Base-by-base conservation (phyloP, 257 asterid genomes). In the Knoxia roxburghii region DNA sequence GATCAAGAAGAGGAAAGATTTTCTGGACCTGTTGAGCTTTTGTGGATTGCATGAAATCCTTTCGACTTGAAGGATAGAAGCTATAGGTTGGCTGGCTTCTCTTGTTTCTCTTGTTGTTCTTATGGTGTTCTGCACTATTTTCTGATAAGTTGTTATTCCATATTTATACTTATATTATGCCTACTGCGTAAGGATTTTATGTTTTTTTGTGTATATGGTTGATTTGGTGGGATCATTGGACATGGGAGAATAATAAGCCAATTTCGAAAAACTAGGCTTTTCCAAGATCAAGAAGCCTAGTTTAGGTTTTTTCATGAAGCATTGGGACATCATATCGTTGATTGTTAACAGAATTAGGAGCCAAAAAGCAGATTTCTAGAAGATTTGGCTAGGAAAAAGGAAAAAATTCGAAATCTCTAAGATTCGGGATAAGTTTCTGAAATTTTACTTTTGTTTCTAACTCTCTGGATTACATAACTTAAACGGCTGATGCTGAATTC, bases 1-100 rank as follows among this genome's bases (percentile, higher is more conserved):
- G 33, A 54, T 72, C 75, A 29, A 21, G 20, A 50, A 2, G 35
- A 10, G 55, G 64, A 39, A 66, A 41, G 3, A 23, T 53, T 39
- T 24, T 54, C 27, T 23, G 49, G 68, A 33, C 46, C 33, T 20
- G 48, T 14, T 51, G 46, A 49, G 29, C 8, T 57, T 70, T 51
- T 27, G 18, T 35, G 49, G n/a, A 27, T 70, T 70, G 69, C 75
- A 51, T 52, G 68, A 37, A 26, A 35, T 46, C 23, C 9, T 51
- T 37, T 8, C n/a, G n/a, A n/a, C n/a, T n/a, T n/a, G 32, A 5
- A 70, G 55, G 62, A 49, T 23, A 55, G 15, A 37, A 60, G 68
- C 43, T 33, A 20, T 8, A 23, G 52, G 73, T 52, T 67, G 37
- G 26, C 62, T 33, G 7, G 17, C 13, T 26, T 67, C 35, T 27